A percentile compares a stretch with the other conserved stretches of the same genome.
Conservation (phyloP, 805 yeast species). For the Cyberlindnera nakhonratchasimensis region DNA sequence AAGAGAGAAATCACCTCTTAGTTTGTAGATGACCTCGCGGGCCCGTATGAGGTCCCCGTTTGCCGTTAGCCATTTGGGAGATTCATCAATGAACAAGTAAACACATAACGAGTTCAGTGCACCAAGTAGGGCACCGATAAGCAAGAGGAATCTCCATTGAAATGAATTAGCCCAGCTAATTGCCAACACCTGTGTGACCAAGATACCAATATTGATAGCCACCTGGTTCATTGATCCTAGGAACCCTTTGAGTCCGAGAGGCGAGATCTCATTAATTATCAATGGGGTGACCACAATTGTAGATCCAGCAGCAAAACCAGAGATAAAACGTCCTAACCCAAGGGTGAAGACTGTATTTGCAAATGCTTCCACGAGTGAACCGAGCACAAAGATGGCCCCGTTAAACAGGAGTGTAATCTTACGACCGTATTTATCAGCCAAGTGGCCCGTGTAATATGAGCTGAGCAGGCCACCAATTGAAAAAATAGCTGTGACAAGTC, state of each 20-base stretch:
- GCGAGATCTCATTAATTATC: slow-evolving; percentile 76
- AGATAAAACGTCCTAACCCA: slow-evolving; percentile 65
- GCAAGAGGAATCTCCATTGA: slow-evolving; percentile 71
- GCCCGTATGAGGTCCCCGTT: slow-evolving; percentile 46
- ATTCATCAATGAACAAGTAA: slow-evolving; percentile 52
- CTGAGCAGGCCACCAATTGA: slow-evolving; percentile 83
- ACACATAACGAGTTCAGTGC: slow-evolving; percentile 42
- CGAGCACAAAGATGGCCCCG: slow-evolving; percentile 50
- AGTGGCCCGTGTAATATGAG: slow-evolving; percentile 60
- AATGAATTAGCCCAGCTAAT: slow-evolving; percentile 58
- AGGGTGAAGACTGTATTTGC: slow-evolving; percentile 43
- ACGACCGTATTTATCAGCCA: slow-evolving; percentile 69
- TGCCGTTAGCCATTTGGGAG: slow-evolving; percentile 77
- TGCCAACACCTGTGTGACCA: slow-evolving; percentile 75
- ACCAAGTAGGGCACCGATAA: slow-evolving; percentile 58
- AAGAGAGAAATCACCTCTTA: slow-evolving; percentile 32
- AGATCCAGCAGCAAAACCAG: slow-evolving; percentile 86
- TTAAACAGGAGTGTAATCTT: slow-evolving; percentile 49
- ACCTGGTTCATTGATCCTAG: slow-evolving; percentile 91
- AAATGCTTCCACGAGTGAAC: slow-evolving; percentile 57
- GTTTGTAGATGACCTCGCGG: slow-evolving; percentile 30
- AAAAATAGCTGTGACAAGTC: slow-evolving; percentile 72
- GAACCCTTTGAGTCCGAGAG: slow-evolving; percentile 62
- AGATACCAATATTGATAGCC: slow-evolving; percentile 79
- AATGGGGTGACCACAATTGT: slow-evolving; percentile 84